Conservation (phyloP, 768 basidiomycete genomes). For the Collybia mongolica region DNA sequence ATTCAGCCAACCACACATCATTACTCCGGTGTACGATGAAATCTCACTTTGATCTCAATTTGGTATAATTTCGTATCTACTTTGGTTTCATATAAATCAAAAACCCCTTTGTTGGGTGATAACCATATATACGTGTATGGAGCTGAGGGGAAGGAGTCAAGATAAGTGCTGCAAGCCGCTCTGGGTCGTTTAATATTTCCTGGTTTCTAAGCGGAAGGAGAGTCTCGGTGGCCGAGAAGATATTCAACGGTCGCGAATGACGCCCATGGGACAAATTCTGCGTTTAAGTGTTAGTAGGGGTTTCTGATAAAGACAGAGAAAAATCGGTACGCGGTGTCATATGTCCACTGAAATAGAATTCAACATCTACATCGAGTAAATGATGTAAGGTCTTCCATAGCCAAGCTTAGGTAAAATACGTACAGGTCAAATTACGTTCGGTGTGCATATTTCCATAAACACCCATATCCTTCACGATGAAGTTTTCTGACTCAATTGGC, state of each 20-base stretch:
- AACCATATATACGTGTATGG: too few relatives aligned
- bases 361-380: conserved; percentile 37
- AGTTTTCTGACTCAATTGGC: conserved; percentile 57
- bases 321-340: conserved; percentile 55
- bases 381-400: neutral
- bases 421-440: conserved; percentile 67
- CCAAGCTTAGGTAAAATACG: conserved; percentile 12
- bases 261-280: conserved; percentile 52
- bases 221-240: conserved; percentile 44
- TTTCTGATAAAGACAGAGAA: conserved; percentile 1
- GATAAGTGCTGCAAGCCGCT: too few relatives aligned
- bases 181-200: neutral
- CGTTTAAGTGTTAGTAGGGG: neutral
- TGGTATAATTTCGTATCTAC: too few relatives aligned
- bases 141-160: neutral
- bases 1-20: too few relatives aligned
- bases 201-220: conserved; percentile 32
- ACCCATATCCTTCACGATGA: conserved; percentile 62
- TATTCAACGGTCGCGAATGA: conserved; percentile 40
- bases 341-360: conserved; percentile 58
- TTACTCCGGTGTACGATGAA: too few relatives aligned
- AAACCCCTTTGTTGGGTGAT: too few relatives aligned
- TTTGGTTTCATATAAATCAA: too few relatives aligned
- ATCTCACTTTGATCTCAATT: too few relatives aligned
- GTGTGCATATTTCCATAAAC: conserved; percentile 58